Conservation (phyloP, 768 basidiomycete genomes). For the Tricholoma flavovirens region DNA sequence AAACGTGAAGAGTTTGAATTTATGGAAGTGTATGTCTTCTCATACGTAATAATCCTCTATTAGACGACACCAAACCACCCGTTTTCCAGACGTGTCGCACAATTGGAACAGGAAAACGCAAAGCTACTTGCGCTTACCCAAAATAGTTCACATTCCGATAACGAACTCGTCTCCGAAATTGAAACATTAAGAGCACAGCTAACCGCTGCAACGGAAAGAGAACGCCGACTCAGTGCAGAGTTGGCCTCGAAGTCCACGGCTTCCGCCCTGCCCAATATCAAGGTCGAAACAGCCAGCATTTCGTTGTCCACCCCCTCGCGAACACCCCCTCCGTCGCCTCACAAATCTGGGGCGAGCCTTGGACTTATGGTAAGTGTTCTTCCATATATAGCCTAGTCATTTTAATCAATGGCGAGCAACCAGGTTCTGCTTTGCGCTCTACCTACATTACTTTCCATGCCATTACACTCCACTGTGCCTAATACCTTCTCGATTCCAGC, state of each 20-base stretch:
- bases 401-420: conserved; percentile 21
- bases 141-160: conserved; percentile 28
- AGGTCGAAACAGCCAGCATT: conserved; percentile 55
- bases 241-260: conserved; percentile 37
- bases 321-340: conserved; percentile 36
- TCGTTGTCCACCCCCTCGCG: conserved; percentile 38
- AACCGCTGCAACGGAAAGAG: conserved; percentile 59
- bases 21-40: conserved; percentile 77
- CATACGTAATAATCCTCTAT: conserved; percentile 8
- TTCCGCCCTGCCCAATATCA: conserved; percentile 34
- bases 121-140: conserved; percentile 59
- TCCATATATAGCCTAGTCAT: conserved; percentile 6
- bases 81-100: conserved; percentile 65
- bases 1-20: conserved; percentile 89
- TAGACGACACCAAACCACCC: conserved; percentile 5
- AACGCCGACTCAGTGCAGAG: conserved; percentile 59
- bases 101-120: conserved; percentile 81
- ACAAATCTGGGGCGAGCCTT: conserved; percentile 59
- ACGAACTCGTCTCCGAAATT: conserved; percentile 49
- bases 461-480: conserved; percentile 49
- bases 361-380: conserved; percentile 59
- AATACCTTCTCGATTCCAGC: conserved; percentile 52
- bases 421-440: conserved; percentile 76
- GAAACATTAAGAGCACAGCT: conserved; percentile 64
- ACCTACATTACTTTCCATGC: conserved; percentile 66